Conservation (phyloP, 345 rosid genomes). For the Erodium maritimum region DNA sequence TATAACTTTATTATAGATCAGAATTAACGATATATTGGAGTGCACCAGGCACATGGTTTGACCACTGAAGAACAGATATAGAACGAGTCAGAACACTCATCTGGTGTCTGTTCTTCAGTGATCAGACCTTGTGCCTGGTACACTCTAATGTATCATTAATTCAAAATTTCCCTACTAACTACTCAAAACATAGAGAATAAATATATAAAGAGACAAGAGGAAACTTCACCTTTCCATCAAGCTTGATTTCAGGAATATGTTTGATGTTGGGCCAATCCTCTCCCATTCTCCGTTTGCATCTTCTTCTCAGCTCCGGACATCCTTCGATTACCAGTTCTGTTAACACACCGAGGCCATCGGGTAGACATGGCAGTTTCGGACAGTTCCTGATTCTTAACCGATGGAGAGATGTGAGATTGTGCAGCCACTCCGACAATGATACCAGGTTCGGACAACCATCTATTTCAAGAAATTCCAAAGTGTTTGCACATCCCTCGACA, state of each 20-base stretch:
- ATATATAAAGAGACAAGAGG: too few relatives aligned
- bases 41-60: too few relatives aligned
- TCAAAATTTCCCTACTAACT: too few relatives aligned
- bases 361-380: neutral
- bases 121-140: too few relatives aligned
- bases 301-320: neutral
- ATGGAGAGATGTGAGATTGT: neutral
- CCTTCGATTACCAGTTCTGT: neutral
- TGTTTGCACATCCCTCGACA: neutral
- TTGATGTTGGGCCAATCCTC: neutral
- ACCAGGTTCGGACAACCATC: neutral
- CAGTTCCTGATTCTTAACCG: neutral
- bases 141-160: too few relatives aligned
- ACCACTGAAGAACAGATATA: too few relatives aligned
- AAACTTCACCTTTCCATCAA: too few relatives aligned
- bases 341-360: neutral
- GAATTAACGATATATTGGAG: too few relatives aligned
- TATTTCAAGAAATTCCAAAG: neutral
- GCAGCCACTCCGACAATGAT: neutral
- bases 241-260: neutral
- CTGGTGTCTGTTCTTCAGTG: too few relatives aligned
- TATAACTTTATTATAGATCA: too few relatives aligned
- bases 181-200: too few relatives aligned
- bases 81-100: too few relatives aligned
- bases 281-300: neutral